A percentile compares a stretch with the other conserved stretches of the same genome.
phyloP scores from a whole-genome alignment of 495 filamentous ascomycete species.

The Penicillium dipodomyicola region DNA sequence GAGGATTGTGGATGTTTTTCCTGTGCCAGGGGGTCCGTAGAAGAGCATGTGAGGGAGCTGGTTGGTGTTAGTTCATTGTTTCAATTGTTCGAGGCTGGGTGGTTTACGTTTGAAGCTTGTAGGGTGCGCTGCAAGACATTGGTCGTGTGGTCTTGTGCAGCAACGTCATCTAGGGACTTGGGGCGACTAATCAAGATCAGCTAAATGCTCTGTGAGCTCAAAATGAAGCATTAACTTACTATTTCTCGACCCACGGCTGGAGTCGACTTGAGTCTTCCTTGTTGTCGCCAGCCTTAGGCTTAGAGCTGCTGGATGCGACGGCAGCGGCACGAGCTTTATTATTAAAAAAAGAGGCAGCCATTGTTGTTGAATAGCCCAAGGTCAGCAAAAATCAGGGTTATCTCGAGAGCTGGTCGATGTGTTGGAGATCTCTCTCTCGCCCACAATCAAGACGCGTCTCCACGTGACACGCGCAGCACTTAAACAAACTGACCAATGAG shows the following conservation, averaged over 20 bases:
- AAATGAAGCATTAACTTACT: slow-evolving; percentile 56
- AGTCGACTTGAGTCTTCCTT: slow-evolving; percentile 63
- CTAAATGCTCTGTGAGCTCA: not conserved
- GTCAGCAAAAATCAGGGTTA: not conserved
- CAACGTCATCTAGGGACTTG: slow-evolving; percentile 89
- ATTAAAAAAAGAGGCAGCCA: slow-evolving; percentile 83
- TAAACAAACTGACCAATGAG: slow-evolving; percentile 23
- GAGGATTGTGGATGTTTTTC: slow-evolving; percentile 98
- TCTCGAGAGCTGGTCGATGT: slow-evolving; percentile 6
- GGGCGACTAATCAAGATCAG: slow-evolving; percentile 63
- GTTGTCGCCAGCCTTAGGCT: slow-evolving; percentile 52
- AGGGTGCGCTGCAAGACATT: slow-evolving; percentile 87
- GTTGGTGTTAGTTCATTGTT: not conserved
- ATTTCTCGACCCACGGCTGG: slow-evolving; percentile 99
- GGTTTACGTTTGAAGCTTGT: slow-evolving; percentile 81
- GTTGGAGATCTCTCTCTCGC: slow-evolving; percentile 10
- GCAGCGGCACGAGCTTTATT: slow-evolving; percentile 88
- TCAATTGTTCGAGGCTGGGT: not conserved
- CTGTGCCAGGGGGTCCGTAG: slow-evolving; percentile 95
- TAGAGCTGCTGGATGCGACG: slow-evolving; percentile 53
- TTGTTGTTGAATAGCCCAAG: slow-evolving; percentile 38
- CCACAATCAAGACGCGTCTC: slow-evolving; percentile 38
- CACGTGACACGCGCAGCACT: slow-evolving; percentile 42
- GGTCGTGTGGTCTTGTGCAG: slow-evolving; percentile 96
- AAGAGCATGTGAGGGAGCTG: slow-evolving; percentile 99